phyloP scores from a whole-genome alignment of 768 basidiomycete genomes.

The Hygrophoropsis aurantiaca region DNA sequence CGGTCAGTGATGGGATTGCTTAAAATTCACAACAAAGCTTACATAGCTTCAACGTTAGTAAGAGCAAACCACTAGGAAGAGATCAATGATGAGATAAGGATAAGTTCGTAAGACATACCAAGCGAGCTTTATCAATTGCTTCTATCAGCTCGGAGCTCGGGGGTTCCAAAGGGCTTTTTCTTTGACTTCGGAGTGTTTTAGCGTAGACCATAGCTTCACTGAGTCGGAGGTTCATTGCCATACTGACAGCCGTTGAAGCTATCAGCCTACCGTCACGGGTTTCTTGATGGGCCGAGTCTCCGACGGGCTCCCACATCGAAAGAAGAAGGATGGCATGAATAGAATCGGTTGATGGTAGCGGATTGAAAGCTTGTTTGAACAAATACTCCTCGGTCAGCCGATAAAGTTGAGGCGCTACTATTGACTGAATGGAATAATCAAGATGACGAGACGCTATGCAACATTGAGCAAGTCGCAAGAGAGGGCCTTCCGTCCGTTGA shows the following conservation, averaged over 20 bases:
- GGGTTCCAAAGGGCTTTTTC: constrained; percentile 21
- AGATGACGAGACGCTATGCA: constrained; percentile 46
- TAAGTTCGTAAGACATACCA: constrained; percentile 25
- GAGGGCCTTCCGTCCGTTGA: constrained; percentile 26
- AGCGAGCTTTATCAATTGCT: constrained; percentile 35
- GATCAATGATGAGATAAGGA: neutral
- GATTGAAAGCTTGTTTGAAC: constrained; percentile 40
- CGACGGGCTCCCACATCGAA: constrained; percentile 44
- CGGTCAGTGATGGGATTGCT: neutral
- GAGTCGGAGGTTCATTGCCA: constrained; percentile 46
- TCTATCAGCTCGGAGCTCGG: constrained; percentile 30
- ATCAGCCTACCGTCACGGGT: constrained; percentile 40
- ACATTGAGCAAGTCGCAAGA: constrained; percentile 46
- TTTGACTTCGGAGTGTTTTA: constrained; percentile 26
- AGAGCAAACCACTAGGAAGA: constrained; percentile 38
- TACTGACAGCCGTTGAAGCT: constrained; percentile 42
- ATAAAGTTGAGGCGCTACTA: constrained; percentile 39
- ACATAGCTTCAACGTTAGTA: constrained; percentile 41
- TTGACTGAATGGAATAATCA: constrained; percentile 31
- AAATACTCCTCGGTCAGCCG: constrained; percentile 41
- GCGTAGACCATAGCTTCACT: constrained; percentile 35
- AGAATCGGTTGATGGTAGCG: constrained; percentile 40
- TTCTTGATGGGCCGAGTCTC: constrained; percentile 26
- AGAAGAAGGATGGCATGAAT: constrained; percentile 42
- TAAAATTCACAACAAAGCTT: constrained; percentile 6